Evolutionary conservation across 305 asterid species (phyloP).

Genomic region (Fraxinus greggii): DNA sequence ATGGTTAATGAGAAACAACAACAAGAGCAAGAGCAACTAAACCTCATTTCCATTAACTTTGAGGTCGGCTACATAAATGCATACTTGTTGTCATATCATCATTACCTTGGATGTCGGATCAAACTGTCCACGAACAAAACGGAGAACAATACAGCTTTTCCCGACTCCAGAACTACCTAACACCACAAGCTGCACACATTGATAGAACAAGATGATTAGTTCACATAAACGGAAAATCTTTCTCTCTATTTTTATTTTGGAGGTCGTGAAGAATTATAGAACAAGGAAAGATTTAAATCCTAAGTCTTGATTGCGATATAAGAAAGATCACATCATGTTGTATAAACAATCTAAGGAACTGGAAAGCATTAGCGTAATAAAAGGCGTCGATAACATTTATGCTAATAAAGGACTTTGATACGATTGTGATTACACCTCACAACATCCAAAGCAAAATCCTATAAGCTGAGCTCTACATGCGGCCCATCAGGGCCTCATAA

Average conservation of each 20-base stretch:
- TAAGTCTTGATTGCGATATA: not conserved
- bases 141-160: constrained; percentile 96
- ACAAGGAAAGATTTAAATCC: not conserved
- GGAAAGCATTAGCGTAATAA: not conserved
- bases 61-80: not conserved
- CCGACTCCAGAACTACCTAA: constrained; percentile 99
- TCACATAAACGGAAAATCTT: not conserved
- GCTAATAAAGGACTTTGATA: not conserved
- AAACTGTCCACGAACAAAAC: constrained; percentile 98
- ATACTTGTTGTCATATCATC: not conserved
- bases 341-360: not conserved
- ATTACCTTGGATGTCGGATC: constrained; percentile 97
- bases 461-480: not conserved
- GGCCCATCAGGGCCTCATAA: not conserved
- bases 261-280: not conserved
- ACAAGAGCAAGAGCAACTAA: constrained; percentile 1
- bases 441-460: not conserved
- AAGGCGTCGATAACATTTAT: not conserved
- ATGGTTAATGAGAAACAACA: not conserved
- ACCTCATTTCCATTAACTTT: not conserved
- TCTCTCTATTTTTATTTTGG: not conserved
- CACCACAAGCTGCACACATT: constrained; percentile 72
- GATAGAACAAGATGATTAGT: constrained; percentile 21
- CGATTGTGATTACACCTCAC: not conserved
- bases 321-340: not conserved